phyloP scores from a whole-genome alignment of 345 rosid species.

The Syzygium jambos region DNA sequence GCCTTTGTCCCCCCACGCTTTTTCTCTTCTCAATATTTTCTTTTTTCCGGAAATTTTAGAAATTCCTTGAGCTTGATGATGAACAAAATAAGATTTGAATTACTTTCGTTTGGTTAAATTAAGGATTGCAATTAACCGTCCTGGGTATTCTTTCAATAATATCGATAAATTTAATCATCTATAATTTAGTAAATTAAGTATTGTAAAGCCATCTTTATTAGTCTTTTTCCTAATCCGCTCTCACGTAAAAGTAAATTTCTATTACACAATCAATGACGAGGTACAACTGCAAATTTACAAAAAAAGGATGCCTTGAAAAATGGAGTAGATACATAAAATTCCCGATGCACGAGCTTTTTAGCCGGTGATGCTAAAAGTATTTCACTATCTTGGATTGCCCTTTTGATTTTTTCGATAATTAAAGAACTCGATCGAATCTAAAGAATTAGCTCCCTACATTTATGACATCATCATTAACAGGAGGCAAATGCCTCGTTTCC shows the following conservation, averaged over 20 bases:
- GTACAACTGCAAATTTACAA: neutral
- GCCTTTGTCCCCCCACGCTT: neutral
- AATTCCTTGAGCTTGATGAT: neutral
- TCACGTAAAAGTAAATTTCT: no score
- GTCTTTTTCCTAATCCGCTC: neutral
- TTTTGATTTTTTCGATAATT: neutral
- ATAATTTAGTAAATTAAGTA: no score
- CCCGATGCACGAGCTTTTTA: rapidly evolving
- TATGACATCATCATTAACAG: neutral
- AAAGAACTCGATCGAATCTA: neutral
- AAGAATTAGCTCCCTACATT: neutral
- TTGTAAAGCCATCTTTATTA: neutral
- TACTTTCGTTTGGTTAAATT: neutral
- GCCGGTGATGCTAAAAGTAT: neutral
- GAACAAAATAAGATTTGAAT: neutral
- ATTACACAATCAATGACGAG: rapidly evolving
- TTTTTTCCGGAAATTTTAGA: neutral
- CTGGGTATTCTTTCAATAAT: no score
- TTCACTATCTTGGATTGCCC: neutral
- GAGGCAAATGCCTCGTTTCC: neutral
- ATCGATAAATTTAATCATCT: no score
- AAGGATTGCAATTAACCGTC: neutral
- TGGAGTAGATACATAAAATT: neutral
- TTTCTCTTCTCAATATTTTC: neutral
- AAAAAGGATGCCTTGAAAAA: neutral